Base-by-base conservation (phyloP, 2,329 filamentous ascomycete genomes). In the Apiospora pterosperma region DNA sequence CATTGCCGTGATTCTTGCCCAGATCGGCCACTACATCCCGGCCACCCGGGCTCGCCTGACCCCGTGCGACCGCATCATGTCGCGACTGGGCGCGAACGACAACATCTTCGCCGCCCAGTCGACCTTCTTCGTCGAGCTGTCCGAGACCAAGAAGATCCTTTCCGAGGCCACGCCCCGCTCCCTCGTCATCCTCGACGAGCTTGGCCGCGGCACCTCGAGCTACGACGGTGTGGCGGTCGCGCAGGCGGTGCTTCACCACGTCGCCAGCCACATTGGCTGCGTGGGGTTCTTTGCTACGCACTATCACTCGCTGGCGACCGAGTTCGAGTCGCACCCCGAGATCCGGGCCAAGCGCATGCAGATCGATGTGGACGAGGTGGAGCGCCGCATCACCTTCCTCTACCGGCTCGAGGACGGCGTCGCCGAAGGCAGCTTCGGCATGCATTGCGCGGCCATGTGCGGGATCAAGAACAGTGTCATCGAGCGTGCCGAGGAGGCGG, bases 371-470 rank as follows among this genome's bases (percentile, higher is more conserved):
- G 95, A 99, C 68, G 92, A 96, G 5, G 86, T 85, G 59, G 86
- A 92, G 65, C 87, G 92, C 28, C 88, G 90, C n/a, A 89, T 99
- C n/a, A 97, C 95, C 0, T 99, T 99, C 80, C 77, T 99, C 63
- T 99, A 99, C 81, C 94, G 92, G 73, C 86, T 99, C 0, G 96
- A 98, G 77, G 87, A 92, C 16, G 96, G 96, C 1, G 93, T 98
- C 11, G 96, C 96, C 0, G 94, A 98, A 77, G 96, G 96, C 19
- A 97, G 92, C 73, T 99, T 98, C 74, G 96, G 96, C 72, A 99
- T 99, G 96, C 96, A 99, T 77, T 99, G 96, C 75, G 96, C 96
- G 1, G 90, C 93, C 66, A 99, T 99, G 96, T 99, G 96, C 72
- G 96, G 96, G 1, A 98, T 99, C 68, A 88, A 93, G 0, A 82